Evolutionary conservation across 2,329 filamentous ascomycete genomes (phyloP).

Genomic region (Stylonectria norvegica): DNA sequence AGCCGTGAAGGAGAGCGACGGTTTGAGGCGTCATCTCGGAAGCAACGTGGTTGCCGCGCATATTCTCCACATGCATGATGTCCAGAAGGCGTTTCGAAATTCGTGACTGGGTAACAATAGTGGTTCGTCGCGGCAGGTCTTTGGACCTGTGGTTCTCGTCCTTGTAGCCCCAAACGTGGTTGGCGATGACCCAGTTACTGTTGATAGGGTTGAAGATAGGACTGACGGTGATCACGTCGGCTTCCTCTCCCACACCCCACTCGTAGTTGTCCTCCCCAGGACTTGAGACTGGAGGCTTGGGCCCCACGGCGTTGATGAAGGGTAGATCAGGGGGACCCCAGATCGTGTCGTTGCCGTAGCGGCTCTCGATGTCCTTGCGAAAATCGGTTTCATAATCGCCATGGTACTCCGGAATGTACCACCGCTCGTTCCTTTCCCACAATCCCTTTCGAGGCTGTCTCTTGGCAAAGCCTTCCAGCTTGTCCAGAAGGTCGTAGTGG

Average conservation of each 20-base stretch:
- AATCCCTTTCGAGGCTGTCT: constrained; percentile 67
- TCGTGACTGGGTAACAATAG: constrained; percentile 75
- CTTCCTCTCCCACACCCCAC: constrained; percentile 75
- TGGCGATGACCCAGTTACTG: constrained; percentile 69
- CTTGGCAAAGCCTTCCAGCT: constrained; percentile 59
- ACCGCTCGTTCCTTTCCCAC: constrained; percentile 71
- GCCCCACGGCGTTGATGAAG: constrained; percentile 59
- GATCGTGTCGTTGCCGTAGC: constrained; percentile 51
- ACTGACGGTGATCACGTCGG: constrained; percentile 69
- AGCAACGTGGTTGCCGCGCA: constrained; percentile 70
- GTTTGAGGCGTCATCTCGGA: constrained; percentile 78
- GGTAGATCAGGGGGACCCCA: constrained; percentile 65
- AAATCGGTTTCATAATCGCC: constrained; percentile 66
- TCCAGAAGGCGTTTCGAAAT: constrained; percentile 69
- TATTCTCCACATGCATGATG: constrained; percentile 74
- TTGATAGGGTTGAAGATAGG: constrained; percentile 74
- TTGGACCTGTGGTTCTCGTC: constrained; percentile 46
- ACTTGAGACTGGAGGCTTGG: constrained; percentile 56
- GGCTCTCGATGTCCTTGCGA: constrained; percentile 57
- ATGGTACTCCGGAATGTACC: constrained; percentile 67
- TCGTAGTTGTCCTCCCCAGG: constrained; percentile 63
- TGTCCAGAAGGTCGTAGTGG: constrained; percentile 74
- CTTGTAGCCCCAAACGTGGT: constrained; percentile 65
- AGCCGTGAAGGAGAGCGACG: constrained; percentile 69
- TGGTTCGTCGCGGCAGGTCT: constrained; percentile 66